Conservation (phyloP, 495 filamentous ascomycete species). For the Penicillium robsamsonii region DNA sequence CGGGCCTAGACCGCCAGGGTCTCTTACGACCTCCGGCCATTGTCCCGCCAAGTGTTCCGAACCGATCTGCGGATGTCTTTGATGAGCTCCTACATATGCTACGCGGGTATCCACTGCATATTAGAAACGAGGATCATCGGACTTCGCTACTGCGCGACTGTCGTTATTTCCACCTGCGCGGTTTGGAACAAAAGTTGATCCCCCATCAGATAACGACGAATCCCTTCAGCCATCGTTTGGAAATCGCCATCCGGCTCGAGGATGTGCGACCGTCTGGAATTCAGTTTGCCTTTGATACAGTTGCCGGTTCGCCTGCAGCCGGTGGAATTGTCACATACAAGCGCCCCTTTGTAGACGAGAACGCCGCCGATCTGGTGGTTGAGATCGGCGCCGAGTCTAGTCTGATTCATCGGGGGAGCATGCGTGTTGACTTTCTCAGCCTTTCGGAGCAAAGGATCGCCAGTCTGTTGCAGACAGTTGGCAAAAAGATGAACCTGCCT, state of each 20-base stretch:
- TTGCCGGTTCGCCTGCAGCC: conserved; percentile 16
- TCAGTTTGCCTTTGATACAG: conserved; percentile 52
- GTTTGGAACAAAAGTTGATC: conserved; percentile 84
- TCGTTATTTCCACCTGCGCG: conserved; percentile 89
- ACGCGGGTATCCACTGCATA: conserved; percentile 80
- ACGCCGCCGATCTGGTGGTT: conserved; percentile 68
- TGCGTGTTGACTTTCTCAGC: conserved; percentile 70
- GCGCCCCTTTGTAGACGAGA: conserved; percentile 78
- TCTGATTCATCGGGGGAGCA: conserved; percentile 53
- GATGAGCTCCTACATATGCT: conserved; percentile 79
- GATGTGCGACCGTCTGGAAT: conserved; percentile 85
- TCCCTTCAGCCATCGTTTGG: conserved; percentile 58
- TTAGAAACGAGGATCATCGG: conserved; percentile 76
- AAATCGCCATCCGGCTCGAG: conserved; percentile 80
- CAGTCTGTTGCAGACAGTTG: conserved; percentile 73
- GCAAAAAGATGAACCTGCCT: conserved; percentile 74
- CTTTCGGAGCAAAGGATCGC: conserved; percentile 65
- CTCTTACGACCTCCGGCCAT: conserved; percentile 91
- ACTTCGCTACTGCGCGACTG: conserved; percentile 79
- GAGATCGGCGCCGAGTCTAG: conserved; percentile 73
- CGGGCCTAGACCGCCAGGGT: conserved; percentile 73
- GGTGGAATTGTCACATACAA: conserved; percentile 72
- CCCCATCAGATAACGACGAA: conserved; percentile 77
- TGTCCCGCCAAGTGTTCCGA: conserved; percentile 74
- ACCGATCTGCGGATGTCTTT: conserved; percentile 76